Percentiles rank a stretch among this genome's conserved stretches.
Conservation (phyloP, 2,329 filamentous ascomycete genomes). For the Pseudocercospora macadamiae region DNA sequence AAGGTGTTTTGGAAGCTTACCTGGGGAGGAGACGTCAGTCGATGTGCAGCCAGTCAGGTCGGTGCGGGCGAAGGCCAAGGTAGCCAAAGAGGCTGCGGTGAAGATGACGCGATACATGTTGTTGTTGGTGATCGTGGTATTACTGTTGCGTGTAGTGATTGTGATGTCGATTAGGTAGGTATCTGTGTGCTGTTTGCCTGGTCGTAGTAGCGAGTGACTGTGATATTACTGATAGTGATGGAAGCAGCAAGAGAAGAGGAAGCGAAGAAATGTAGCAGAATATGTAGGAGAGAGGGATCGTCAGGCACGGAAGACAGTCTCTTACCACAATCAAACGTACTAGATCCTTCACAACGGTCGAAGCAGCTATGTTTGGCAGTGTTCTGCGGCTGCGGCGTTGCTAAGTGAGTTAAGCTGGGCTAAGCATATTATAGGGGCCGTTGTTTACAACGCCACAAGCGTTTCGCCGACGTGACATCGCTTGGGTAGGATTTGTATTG, state of each 20-base stretch:
- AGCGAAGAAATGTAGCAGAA: neutral
- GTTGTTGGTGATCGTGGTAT: slow-evolving; percentile 3
- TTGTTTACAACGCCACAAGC: slow-evolving; percentile 19
- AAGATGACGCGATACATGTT: slow-evolving; percentile 35
- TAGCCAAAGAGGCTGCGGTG: slow-evolving; percentile 34
- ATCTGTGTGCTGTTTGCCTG: slow-evolving; percentile 1
- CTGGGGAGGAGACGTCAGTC: slow-evolving; percentile 36
- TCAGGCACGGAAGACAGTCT: slow-evolving; percentile 4
- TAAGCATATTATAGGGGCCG: slow-evolving; percentile 19
- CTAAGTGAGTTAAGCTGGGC: slow-evolving; percentile 9
- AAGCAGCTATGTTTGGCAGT: neutral
- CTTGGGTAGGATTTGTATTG: neutral
- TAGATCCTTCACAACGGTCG: slow-evolving; percentile 3
- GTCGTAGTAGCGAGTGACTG: neutral
- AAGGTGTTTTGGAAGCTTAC: neutral
- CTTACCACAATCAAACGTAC: slow-evolving; percentile 4
- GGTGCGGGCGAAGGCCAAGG: slow-evolving; percentile 40
- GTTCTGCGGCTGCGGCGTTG: neutral
- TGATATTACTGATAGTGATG: neutral
- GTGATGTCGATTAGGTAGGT: neutral
- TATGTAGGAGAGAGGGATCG: neutral
- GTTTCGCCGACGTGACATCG: slow-evolving; percentile 8
- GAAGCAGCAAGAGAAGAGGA: neutral
- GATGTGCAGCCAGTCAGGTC: slow-evolving; percentile 51
- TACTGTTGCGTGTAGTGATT: slow-evolving; percentile 9